Evolutionary conservation across 345 rosid genomes (phyloP).

Genomic region (Erysimum cheiranthoides): DNA sequence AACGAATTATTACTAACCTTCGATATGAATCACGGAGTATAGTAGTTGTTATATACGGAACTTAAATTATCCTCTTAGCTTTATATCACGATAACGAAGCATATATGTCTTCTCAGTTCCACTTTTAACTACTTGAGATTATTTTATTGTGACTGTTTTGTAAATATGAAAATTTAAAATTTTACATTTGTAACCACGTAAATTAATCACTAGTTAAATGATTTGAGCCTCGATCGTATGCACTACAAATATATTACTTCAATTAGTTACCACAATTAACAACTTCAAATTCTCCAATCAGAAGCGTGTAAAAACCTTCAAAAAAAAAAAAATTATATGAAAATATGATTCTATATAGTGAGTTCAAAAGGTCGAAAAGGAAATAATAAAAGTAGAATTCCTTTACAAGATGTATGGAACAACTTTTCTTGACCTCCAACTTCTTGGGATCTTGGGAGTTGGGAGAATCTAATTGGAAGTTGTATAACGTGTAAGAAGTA

Average conservation of each 20-base stretch:
- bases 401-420: conserved; percentile 40
- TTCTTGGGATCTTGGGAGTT: conserved; percentile 39
- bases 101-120: neutral
- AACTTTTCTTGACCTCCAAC: conserved; percentile 44
- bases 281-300: neutral
- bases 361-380: conserved; percentile 19
- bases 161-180: neutral
- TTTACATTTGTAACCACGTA: neutral
- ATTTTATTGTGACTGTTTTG: neutral
- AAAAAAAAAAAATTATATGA: too few relatives aligned
- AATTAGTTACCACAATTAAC: neutral
- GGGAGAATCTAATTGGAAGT: conserved; percentile 34
- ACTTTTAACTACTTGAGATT: conserved; percentile 15
- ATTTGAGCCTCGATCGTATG: neutral
- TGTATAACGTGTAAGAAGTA: conserved; percentile 30
- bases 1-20: neutral
- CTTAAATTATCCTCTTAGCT: conserved; percentile 8
- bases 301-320: neutral
- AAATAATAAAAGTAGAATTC: conserved; percentile 29
- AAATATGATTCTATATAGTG: conserved; percentile 17
- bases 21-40: neutral
- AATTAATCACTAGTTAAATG: neutral
- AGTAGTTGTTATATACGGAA: neutral
- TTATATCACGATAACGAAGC: conserved; percentile 31
- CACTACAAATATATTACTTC: too few relatives aligned